Evolutionary conservation across 257 asterid genomes (phyloP).

Genomic region (Orobanche coerulescens): DNA sequence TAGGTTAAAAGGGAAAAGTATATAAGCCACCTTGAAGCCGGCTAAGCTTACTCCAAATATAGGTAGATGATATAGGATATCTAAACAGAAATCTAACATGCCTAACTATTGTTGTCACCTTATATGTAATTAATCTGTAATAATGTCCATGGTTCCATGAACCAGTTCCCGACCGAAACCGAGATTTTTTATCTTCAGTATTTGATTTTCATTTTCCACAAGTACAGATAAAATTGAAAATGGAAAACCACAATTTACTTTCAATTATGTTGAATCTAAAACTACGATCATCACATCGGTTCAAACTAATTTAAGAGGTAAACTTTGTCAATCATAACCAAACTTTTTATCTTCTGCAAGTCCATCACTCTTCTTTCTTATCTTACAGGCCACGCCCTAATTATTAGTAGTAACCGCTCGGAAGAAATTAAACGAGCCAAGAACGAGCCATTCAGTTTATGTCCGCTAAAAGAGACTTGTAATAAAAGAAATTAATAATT

Average conservation of each 20-base stretch:
- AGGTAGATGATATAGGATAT: background rate
- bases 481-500: background rate
- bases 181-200: background rate
- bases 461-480: background rate
- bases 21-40: background rate
- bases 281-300: background rate
- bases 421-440: too few species aligned
- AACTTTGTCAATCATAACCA: background rate
- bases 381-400: too few species aligned
- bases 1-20: background rate
- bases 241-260: background rate
- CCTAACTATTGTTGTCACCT: background rate
- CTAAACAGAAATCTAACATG: background rate
- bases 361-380: too few species aligned
- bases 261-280: background rate
- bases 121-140: background rate
- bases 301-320: background rate
- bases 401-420: too few species aligned
- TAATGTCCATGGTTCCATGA: background rate
- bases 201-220: background rate
- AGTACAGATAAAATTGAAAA: background rate
- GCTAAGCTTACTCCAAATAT: background rate
- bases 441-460: background rate
- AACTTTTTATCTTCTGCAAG: too few species aligned
- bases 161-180: background rate